phyloP scores from a whole-genome alignment of 1,139 yeast species.

The Diutina ranongensis region DNA sequence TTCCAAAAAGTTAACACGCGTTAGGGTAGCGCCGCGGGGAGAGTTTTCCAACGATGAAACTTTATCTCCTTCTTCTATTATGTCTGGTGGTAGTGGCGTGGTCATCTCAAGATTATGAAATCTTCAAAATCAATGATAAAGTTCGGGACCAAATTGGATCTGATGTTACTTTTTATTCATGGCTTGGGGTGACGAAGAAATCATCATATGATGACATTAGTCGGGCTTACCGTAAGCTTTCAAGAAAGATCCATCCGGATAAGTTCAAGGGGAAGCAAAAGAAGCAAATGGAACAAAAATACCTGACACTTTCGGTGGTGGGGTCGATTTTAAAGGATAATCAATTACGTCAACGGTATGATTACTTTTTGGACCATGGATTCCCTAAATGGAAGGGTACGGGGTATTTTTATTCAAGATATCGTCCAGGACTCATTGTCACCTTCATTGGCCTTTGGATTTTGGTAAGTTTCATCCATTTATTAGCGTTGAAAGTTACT shows the following conservation, averaged over 20 bases:
- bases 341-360: slow-evolving; percentile 62
- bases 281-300: slow-evolving; percentile 42
- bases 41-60: not conserved
- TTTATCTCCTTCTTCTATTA: not conserved
- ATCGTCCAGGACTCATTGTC: slow-evolving; percentile 47
- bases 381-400: slow-evolving; percentile 71
- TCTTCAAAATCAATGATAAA: slow-evolving; percentile 64
- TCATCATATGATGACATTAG: slow-evolving; percentile 54
- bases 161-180: slow-evolving; percentile 56
- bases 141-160: slow-evolving; percentile 52
- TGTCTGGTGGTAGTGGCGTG: slow-evolving; percentile 18
- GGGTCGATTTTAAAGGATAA: slow-evolving; percentile 60
- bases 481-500: slow-evolving; percentile 40
- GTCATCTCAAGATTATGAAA: slow-evolving; percentile 62
- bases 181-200: slow-evolving; percentile 40
- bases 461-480: slow-evolving; percentile 35
- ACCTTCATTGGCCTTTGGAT: slow-evolving; percentile 37
- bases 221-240: slow-evolving; percentile 62
- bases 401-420: slow-evolving; percentile 40
- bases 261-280: slow-evolving; percentile 39
- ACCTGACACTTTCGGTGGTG: slow-evolving; percentile 64
- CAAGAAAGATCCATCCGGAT: slow-evolving; percentile 77
- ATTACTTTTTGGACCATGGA: slow-evolving; percentile 72
- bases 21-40: no score
- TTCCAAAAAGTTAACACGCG: no score